phyloP scores from a whole-genome alignment of 805 yeast genomes.

The Maudiozyma saulgeensis region DNA sequence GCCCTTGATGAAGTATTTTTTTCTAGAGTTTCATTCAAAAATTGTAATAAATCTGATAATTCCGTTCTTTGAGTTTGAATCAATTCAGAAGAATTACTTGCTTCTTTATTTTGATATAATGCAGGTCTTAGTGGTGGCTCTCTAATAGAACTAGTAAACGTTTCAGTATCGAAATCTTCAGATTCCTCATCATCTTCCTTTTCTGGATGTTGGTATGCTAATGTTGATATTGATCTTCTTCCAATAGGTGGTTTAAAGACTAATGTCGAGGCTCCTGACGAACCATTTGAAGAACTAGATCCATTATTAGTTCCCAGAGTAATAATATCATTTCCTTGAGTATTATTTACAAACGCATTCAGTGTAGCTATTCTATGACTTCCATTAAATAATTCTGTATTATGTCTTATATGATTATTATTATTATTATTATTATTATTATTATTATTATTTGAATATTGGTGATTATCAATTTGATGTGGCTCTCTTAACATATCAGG shows the following conservation, averaged over 20 bases:
- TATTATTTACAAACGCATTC: slow-evolving; percentile 19
- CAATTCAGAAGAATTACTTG: slow-evolving; percentile 11
- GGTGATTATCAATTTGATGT: not conserved
- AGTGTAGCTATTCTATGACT: slow-evolving; percentile 11
- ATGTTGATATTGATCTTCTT: slow-evolving; percentile 2
- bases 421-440: not conserved
- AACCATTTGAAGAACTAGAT: too few species aligned
- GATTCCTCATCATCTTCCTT: not conserved
- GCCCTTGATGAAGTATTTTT: slow-evolving; percentile 19
- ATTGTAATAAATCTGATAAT: slow-evolving; percentile 14
- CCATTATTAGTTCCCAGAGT: too few species aligned
- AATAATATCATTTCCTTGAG: not conserved
- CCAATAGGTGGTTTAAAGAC: not conserved
- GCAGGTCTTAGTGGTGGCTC: not conserved
- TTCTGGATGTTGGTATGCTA: not conserved
- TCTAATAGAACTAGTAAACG: not conserved
- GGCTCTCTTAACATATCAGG: slow-evolving; percentile 32
- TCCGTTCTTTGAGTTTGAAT: slow-evolving; percentile 17
- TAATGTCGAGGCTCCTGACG: not conserved
- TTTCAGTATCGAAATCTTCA: not conserved
- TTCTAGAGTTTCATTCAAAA: slow-evolving; percentile 21
- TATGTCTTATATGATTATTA: slow-evolving; percentile 2
- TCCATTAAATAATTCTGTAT: slow-evolving; percentile 3
- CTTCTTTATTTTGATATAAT: slow-evolving; percentile 7
- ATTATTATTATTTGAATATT: not conserved